Evolutionary conservation across 352 stramenopile genomes (phyloP), one percentile per base, ranked within the genome.

Genomic region (Globisporangium radiosum): DNA sequence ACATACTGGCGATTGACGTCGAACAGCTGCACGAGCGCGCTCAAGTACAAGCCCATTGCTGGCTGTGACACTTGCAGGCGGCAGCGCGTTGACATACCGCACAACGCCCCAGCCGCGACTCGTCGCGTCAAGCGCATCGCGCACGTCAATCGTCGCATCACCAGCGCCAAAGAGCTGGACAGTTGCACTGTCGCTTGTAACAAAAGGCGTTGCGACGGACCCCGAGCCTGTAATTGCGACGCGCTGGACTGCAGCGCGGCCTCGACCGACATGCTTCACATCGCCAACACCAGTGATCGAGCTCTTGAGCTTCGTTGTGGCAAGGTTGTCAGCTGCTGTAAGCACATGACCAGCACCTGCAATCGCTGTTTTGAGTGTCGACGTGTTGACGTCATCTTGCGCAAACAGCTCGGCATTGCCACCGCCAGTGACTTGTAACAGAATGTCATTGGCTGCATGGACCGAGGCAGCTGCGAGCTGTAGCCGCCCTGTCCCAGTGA

Each of bases 271-370:
- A 25, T 63, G 38, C 10, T 39, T 57, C 5, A 47, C 50, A 13
- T 56, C 43, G 7, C 57, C 57, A 10, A 43, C 57, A 4, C 57
- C 57, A 15, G 57, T 17, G 17, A 63, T 57, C 19, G 57, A 63
- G 19, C 50, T 56, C 50, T 63, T 63, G 7, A 63, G 57, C 14
- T 63, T 63, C 39, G 40, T 11, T 1, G 19, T 15, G 7, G 4
- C 8, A 5, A 63, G 25, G 9, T 52, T n/a, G 14, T 25, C 14
- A 2, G 57, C 47, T 9, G n/a, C 25, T 7, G 48, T 52, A 6
- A 17, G 36, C 1, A 43, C 43, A 9, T 58, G 33, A 11, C 57
- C 57, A 4, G 57, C 13, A 7, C 57, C 57, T 11, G 40, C 40
- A 9, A 58, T 40, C 7, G 57, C 52, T 5, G 57, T 57, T n/a